Conservation (phyloP, 805 yeast species). For the Wickerhamomyces ciferrii region DNA sequence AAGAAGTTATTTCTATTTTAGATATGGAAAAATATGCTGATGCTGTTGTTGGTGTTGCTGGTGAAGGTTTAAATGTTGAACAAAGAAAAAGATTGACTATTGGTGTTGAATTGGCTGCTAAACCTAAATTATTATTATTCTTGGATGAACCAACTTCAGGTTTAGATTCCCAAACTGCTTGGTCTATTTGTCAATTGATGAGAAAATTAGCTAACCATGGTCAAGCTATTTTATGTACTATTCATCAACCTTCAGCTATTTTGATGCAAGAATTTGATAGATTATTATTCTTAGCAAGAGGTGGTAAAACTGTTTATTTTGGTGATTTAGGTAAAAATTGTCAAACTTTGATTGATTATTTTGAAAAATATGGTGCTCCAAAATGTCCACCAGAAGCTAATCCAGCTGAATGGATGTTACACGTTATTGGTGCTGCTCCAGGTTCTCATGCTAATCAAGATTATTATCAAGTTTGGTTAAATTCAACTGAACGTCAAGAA, state of each 20-base stretch:
- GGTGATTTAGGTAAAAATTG: conserved; percentile 62
- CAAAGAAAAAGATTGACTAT: conserved; percentile 53
- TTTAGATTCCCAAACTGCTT: conserved; percentile 56
- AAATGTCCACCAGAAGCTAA: conserved; percentile 61
- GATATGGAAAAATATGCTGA: conserved; percentile 61
- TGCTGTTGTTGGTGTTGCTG: conserved; percentile 64
- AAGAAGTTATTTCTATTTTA: conserved; percentile 49
- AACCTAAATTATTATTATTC: conserved; percentile 48
- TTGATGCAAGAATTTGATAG: conserved; percentile 76
- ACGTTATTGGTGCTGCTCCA: conserved; percentile 73
- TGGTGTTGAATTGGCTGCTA: conserved; percentile 58
- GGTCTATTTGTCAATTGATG: conserved; percentile 53
- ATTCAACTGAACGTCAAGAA: conserved; percentile 55
- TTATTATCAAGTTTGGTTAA: conserved; percentile 71
- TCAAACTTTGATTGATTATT: conserved; percentile 49
- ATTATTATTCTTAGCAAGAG: conserved; percentile 59
- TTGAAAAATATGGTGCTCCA: conserved; percentile 56
- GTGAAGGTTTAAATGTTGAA: conserved; percentile 56
- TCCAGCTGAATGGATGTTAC: conserved; percentile 88
- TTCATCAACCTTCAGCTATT: conserved; percentile 80
- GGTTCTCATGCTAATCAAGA: conserved; percentile 66
- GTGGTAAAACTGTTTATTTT: conserved; percentile 67
- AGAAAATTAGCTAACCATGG: conserved; percentile 49
- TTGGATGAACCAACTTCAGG: conserved; percentile 64
- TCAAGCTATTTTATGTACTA: conserved; percentile 61